phyloP scores from a whole-genome alignment of 1,139 yeast genomes.

The Nakaseomyces bracarensis region DNA sequence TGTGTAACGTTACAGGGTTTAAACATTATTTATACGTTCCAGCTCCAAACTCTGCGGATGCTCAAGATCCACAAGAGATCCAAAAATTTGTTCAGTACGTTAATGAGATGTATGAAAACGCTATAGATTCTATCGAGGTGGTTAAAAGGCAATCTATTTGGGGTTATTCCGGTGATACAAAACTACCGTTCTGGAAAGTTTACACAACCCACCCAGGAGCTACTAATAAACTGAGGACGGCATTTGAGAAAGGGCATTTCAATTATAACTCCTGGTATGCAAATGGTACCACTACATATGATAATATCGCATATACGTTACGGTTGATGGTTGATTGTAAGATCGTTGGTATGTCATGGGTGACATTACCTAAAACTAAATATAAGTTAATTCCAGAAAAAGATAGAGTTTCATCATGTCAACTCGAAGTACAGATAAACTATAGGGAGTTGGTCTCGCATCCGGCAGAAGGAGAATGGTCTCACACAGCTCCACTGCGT shows the following conservation, averaged over 20 bases:
- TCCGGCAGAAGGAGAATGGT: constrained; percentile 89
- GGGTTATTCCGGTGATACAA: constrained; percentile 80
- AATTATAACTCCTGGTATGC: constrained; percentile 53
- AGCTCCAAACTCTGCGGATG: constrained; percentile 52
- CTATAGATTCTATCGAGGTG: constrained; percentile 53
- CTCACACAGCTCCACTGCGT: constrained; percentile 87
- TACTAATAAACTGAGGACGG: constrained; percentile 60
- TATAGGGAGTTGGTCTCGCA: constrained; percentile 68
- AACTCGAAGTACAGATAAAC: constrained; percentile 67
- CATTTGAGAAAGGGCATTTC: constrained; percentile 80
- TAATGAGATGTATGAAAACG: constrained; percentile 39
- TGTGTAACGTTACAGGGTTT: constrained; percentile 86
- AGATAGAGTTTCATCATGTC: constrained; percentile 62
- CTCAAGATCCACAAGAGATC: constrained; percentile 43
- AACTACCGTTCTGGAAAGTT: constrained; percentile 73
- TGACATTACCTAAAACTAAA: constrained; percentile 72
- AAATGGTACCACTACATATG: constrained; percentile 63
- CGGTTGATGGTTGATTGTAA: constrained; percentile 89
- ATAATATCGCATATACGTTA: constrained; percentile 77
- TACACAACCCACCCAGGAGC: constrained; percentile 56
- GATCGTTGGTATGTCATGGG: constrained; percentile 96
- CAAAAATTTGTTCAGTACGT: constrained; percentile 43
- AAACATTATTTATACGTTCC: constrained; percentile 87
- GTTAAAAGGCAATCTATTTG: constrained; percentile 75
- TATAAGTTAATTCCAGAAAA: constrained; percentile 42